Conservation (phyloP, 2,329 filamentous ascomycete species). For the Knufia petricola region DNA sequence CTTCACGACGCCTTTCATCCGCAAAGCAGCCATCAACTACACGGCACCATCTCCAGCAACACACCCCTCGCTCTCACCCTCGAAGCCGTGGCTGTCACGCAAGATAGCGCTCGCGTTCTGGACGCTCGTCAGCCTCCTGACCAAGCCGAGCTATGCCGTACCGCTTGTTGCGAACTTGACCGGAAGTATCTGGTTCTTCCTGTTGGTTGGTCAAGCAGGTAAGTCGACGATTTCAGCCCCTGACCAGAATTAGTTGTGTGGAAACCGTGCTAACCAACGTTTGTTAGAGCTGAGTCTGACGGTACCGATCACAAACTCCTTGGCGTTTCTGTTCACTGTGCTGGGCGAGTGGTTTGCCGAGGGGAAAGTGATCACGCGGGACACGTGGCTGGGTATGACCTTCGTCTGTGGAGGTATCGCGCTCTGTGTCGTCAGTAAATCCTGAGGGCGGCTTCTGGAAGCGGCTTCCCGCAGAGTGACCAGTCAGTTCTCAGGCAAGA, state of each 20-base stretch:
- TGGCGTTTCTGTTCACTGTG: constrained; percentile 94
- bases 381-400: constrained; percentile 74
- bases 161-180: constrained; percentile 82
- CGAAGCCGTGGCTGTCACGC: constrained; percentile 50
- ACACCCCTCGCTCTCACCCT: constrained; percentile 26
- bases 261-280: background rate
- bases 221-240: too few species aligned
- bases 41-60: constrained; percentile 40
- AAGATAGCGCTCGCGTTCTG: constrained; percentile 59
- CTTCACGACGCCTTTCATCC: constrained; percentile 85
- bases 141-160: constrained; percentile 73
- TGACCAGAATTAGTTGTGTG: too few species aligned
- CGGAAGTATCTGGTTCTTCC: constrained; percentile 91
- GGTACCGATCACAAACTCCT: constrained; percentile 86
- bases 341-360: constrained; percentile 93
- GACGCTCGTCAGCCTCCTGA: constrained; percentile 65
- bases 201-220: constrained; percentile 89
- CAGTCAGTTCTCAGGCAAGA: too few species aligned
- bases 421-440: constrained; percentile 60
- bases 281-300: constrained; percentile 73
- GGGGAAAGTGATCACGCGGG: constrained; percentile 75
- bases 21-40: constrained; percentile 69
- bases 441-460: too few species aligned
- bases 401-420: constrained; percentile 72
- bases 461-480: too few species aligned